Percentiles rank a stretch among this genome's conserved stretches.
Evolutionary conservation across 176 grass and related monocot species (phyloP).

Genomic region (Phyllostachys edulis): DNA sequence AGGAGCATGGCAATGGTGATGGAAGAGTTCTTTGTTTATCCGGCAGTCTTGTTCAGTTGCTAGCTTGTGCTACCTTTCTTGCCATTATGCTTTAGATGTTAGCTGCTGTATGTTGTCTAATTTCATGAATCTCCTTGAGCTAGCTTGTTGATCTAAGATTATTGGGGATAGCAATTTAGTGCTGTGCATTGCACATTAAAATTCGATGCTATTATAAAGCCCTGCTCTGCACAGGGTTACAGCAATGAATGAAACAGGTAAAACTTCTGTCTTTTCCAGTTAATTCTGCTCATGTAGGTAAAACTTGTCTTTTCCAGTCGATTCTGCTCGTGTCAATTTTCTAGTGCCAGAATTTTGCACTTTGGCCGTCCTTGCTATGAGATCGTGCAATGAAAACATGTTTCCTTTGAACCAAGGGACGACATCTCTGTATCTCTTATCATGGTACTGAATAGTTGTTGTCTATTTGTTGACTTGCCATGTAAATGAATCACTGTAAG

Average conservation of each 20-base stretch:
- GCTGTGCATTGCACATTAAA: conserved; percentile 11
- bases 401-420: background rate
- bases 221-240: conserved; percentile 22
- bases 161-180: background rate
- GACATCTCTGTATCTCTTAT: background rate
- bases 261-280: background rate
- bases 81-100: conserved; percentile 29
- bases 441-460: background rate
- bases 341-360: background rate
- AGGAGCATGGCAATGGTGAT: conserved; percentile 3
- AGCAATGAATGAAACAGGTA: conserved; percentile 9
- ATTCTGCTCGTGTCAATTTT: background rate
- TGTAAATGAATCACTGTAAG: background rate
- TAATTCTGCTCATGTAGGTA: background rate
- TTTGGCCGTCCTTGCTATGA: background rate
- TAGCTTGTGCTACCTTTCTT: conserved; percentile 11
- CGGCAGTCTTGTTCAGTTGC: conserved; percentile 1
- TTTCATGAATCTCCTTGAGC: conserved; percentile 3
- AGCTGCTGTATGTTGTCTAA: conserved; percentile 32
- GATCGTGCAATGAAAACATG: background rate
- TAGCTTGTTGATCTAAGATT: background rate
- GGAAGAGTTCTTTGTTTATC: conserved; percentile 14
- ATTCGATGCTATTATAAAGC: conserved; percentile 15
- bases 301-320: background rate
- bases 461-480: background rate